Base-by-base conservation (phyloP, 441 rosid genomes). In the Pelargonium cotyledonis region DNA sequence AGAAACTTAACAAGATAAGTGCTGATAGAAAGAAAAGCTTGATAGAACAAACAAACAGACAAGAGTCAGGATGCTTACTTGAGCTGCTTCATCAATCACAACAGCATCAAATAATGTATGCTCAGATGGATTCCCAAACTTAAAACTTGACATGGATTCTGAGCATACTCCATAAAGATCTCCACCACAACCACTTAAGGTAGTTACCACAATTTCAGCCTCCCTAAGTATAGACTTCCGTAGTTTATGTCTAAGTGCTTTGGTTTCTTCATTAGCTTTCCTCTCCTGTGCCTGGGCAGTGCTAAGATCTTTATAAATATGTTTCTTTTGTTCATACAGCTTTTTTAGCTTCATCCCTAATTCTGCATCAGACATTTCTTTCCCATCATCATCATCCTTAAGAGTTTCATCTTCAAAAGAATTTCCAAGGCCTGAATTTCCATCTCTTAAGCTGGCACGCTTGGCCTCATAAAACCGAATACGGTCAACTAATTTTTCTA, bases 111-210 rank as follows among this genome's bases (percentile, higher is more conserved):
- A 95, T 64, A 95, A 85, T 67, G 90, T 82, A 71, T 85, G 80
- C 73, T 95, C 99, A 51, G 95, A 86, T 70, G 93, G 89, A 76
- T 66, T 84, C 68, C 90, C 86, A 79, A 86, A 90, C 80, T 87
- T 92, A 78, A 75, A 75, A 74, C 84, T 81, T 66, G 90, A 80
- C 74, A 85, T 83, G 66, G 96, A 85, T 73, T 92, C 99, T 63
- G 95, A 85, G 80, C 99, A 95, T 63, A 95, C 98, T 68, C 84
- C 89, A 78, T 85, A 90, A 23, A 95, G 90, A 83, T 95, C 99
- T 77, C 99, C 98, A 80, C 99, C 99, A 79, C 89, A 92, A n/a
- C 98, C 99, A 74, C 99, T 89, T 78, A 92, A 77, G 18, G 99
- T 95, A 5, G 98, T 86, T 65, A 90, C 90, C 12, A 95, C 95